Base-by-base conservation (phyloP, 805 yeast species). In the Ogataea glucozyma region DNA sequence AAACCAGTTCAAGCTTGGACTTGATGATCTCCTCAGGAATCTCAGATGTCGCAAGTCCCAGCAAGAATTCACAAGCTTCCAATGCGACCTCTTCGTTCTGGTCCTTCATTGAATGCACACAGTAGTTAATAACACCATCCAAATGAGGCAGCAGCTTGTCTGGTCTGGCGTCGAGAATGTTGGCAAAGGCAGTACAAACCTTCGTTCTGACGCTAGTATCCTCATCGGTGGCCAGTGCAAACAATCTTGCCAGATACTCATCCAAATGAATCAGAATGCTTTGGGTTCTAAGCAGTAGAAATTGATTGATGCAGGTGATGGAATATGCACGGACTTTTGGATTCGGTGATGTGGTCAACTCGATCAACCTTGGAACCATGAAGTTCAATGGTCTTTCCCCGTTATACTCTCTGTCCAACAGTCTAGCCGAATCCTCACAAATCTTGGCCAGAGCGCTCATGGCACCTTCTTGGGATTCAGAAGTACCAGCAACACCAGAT, bases 11-110 rank as follows among this genome's bases (percentile, higher is more conserved):
- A 32, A 93, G 69, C 51, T 78, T 78, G 1, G 85, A 82, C 43
- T 66, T 65, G 43, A 88, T 71, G 4, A 78, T 60, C 17, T 74
- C 73, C n/a, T 65, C 70, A 7, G 87, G 81, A 3, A 81, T 67
- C 22, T 72, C 73, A 26, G 79, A 72, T 2, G 88, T 83, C 0
- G 90, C 78, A 41, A 91, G 71, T 1, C 86, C 80, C 32, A 91
- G 74, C 46, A 93, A 67, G 54, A 93, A 89, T 66, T 93, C 98
- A 62, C 97, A 88, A 3, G 96, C 97, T 61, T 90, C 97, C 43
- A 90, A 70, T 0, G 96, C 84, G 23, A 88, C 95, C 41, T 75
- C 82, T 52, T 85, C 90, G 48, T 83, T 82, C 10, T 57, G 48
- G 46, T 75, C 77, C 43, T 75, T 75, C 67, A 91, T 79, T 46